Base-by-base conservation (phyloP, 1,284 basidiomycete genomes). In the Mycosarcoma maydis region DNA sequence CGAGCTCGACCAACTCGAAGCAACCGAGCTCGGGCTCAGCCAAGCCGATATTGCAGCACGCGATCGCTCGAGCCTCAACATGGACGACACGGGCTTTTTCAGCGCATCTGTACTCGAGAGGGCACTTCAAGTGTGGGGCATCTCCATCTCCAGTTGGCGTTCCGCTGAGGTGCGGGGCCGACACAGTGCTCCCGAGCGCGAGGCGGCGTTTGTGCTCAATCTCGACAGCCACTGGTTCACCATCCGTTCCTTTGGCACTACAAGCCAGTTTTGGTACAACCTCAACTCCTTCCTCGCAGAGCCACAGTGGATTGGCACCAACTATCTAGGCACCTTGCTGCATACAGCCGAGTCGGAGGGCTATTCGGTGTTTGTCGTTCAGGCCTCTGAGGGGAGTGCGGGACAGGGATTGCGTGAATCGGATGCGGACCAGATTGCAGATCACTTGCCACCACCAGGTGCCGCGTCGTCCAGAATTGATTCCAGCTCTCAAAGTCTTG, bases 31-130 rank as follows among this genome's bases (percentile, higher is more conserved):
- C 4, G 73, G 75, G 4, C 47, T 74, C n/a, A 48, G 44, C 19
- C 23, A 37, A 6, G 45, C 41, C 38, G 70, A 75, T 17, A 56
- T 71, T 14, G 72, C 68, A 14, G 27, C 43, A 5, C 51, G 70
- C 34, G 57, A 58, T 17, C 51, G 46, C 0, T 42, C 59, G 14
- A 70, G 64, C 26, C 66, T 65, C 40, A 78, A 81, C 37, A 74
- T 80, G 73, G 79, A 81, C 49, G 78, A 78, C 50, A 78, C 76
- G 3, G 79, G 79, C 19, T 80, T 67, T 57, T 81, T 81, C 49
- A 76, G 73, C 34, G 67, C 69, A 0, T 66, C 71, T 1, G 79
- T 81, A 2, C 56, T 81, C 8, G 78, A 80, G 32, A 49, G 60
- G 10, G 78, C 79, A 10, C 64, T 80, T 16, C 69, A 70, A 26